phyloP scores from a whole-genome alignment of 441 rosid genomes.

The Mallotus japonicus region DNA sequence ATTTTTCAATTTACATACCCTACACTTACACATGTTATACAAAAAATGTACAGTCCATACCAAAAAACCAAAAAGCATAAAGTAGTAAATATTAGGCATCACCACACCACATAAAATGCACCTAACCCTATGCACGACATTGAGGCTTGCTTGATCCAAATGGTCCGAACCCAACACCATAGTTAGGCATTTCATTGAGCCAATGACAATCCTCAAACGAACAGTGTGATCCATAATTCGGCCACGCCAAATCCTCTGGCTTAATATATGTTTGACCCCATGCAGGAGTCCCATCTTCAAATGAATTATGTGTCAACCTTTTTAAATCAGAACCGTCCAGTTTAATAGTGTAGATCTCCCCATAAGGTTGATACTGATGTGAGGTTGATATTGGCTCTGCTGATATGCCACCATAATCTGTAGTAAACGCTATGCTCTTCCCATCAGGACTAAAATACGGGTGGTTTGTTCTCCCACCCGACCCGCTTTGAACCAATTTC shows the following conservation, averaged over 20 bases:
- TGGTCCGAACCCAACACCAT: neutral
- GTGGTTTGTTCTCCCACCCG: constrained; percentile 69
- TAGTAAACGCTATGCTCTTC: constrained; percentile 56
- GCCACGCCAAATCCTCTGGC: constrained; percentile 53
- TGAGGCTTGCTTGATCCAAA: constrained; percentile 15
- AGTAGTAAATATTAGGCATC: no score
- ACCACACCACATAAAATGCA: neutral
- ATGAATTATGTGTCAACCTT: constrained; percentile 73
- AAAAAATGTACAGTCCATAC: no score
- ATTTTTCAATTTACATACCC: no score
- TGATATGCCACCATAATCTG: constrained; percentile 77
- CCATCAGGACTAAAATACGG: constrained; percentile 81
- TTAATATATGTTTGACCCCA: constrained; percentile 59
- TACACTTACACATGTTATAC: no score
- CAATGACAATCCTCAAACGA: constrained; percentile 80
- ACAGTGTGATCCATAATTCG: constrained; percentile 39
- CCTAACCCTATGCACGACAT: constrained; percentile 23
- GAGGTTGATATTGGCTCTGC: constrained; percentile 89
- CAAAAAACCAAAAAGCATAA: no score
- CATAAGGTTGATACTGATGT: constrained; percentile 82
- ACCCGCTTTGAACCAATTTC: constrained; percentile 64
- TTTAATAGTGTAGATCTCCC: constrained; percentile 70
- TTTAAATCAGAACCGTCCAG: constrained; percentile 72
- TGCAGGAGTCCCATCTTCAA: constrained; percentile 86
- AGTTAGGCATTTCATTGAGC: constrained; percentile 51